Conservation (phyloP, 768 basidiomycete species). For the Pleurotus cornucopiae region DNA sequence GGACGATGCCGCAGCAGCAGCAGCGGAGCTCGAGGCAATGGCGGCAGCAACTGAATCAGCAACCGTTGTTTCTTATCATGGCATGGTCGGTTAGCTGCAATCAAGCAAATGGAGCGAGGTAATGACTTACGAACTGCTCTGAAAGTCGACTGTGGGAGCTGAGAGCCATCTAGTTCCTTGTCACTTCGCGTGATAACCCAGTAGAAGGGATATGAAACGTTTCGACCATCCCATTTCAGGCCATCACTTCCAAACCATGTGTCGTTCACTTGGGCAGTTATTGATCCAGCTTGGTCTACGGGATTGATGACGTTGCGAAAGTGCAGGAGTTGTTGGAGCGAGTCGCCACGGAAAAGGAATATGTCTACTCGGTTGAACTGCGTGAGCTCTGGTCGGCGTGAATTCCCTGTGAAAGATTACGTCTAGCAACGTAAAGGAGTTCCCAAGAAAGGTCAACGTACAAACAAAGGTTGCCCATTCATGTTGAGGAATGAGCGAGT, state of each 20-base stretch:
- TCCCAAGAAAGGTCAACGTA: slow-evolving; percentile 36
- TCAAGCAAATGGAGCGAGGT: too few relatives aligned
- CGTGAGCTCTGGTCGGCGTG: slow-evolving; percentile 58
- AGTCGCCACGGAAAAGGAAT: slow-evolving; percentile 75
- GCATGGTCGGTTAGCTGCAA: too few relatives aligned
- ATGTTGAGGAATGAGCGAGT: slow-evolving; percentile 63
- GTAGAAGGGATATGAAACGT: slow-evolving; percentile 66
- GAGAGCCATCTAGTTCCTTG: slow-evolving; percentile 50
- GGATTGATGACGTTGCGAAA: slow-evolving; percentile 40
- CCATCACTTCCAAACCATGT: slow-evolving; percentile 66
- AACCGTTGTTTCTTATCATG: slow-evolving; percentile 62
- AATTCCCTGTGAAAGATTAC: slow-evolving; percentile 59
- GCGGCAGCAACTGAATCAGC: slow-evolving; percentile 64
- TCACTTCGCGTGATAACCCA: slow-evolving; percentile 72
- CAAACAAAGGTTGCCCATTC: slow-evolving; percentile 78
- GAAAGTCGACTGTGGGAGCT: slow-evolving; percentile 69
- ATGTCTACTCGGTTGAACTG: slow-evolving; percentile 66
- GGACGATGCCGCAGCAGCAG: slow-evolving; percentile 30
- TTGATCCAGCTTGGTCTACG: slow-evolving; percentile 48
- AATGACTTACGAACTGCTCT: slow-evolving; percentile 68
- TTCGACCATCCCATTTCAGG: slow-evolving; percentile 39
- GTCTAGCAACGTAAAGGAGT: slow-evolving; percentile 11
- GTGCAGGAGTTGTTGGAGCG: slow-evolving; percentile 42
- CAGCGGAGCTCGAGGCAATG: slow-evolving; percentile 37
- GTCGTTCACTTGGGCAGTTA: slow-evolving; percentile 62